phyloP scores from a whole-genome alignment of 1,284 basidiomycete genomes.

The Trametes pubescens region DNA sequence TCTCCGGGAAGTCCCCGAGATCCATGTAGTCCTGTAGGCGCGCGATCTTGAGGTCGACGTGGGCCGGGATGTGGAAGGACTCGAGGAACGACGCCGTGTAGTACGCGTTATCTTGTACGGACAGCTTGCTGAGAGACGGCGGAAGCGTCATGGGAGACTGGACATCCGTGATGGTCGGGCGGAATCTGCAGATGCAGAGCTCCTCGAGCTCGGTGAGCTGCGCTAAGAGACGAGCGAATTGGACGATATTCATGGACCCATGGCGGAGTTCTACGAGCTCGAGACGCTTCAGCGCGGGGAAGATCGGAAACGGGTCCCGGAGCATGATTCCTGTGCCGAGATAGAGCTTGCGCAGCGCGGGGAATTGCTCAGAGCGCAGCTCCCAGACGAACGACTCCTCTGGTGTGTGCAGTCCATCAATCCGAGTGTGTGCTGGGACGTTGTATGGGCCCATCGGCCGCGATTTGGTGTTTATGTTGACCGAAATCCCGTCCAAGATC shows the following conservation, averaged over 20 bases:
- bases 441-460: background rate
- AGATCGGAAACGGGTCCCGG: background rate
- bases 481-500: background rate
- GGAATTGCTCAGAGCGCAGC: background rate
- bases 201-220: slow-evolving; percentile 7
- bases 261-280: slow-evolving; percentile 2
- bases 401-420: background rate
- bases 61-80: slow-evolving; percentile 4
- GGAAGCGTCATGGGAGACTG: background rate
- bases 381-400: slow-evolving; percentile 2
- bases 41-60: slow-evolving; percentile 6
- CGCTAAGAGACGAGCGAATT: slow-evolving; percentile 5
- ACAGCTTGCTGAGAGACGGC: slow-evolving; percentile 4
- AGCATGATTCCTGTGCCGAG: background rate
- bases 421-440: background rate
- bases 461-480: background rate
- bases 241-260: background rate
- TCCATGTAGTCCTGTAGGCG: slow-evolving; percentile 11
- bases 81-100: slow-evolving; percentile 20
- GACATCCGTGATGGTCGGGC: background rate
- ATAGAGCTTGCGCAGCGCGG: background rate
- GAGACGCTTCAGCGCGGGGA: slow-evolving; percentile 9
- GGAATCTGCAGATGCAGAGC: slow-evolving; percentile 8
- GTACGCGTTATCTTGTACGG: slow-evolving; percentile 15
- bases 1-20: slow-evolving; percentile 1